Conservation (phyloP, 257 asterid species). For the Jacaranda mimosifolia region DNA sequence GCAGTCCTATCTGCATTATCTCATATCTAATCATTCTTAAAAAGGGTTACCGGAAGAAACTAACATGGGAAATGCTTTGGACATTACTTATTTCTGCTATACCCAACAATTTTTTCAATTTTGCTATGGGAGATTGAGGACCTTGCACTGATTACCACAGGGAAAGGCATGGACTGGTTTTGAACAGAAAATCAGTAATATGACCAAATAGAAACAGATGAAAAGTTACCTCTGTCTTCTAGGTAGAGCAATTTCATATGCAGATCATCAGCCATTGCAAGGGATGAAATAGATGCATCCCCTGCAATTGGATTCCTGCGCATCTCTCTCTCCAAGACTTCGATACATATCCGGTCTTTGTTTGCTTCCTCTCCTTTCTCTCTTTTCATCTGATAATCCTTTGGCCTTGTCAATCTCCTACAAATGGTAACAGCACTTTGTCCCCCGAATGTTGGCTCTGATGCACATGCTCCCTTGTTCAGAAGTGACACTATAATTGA, state of each 20-base stretch:
- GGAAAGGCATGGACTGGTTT: too few relatives aligned
- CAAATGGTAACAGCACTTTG: conserved; percentile 63
- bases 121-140: too few relatives aligned
- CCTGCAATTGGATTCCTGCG: conserved; percentile 58
- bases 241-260: conserved; percentile 61
- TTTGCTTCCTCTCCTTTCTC: conserved; percentile 69
- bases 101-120: too few relatives aligned
- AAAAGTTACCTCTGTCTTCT: conserved; percentile 73
- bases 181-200: too few relatives aligned
- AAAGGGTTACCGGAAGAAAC: too few relatives aligned
- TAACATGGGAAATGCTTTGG: too few relatives aligned
- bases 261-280: conserved; percentile 63
- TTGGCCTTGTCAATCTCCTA: conserved; percentile 65
- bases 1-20: too few relatives aligned
- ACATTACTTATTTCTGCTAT: too few relatives aligned
- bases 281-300: conserved; percentile 46
- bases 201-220: not conserved
- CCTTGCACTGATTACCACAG: too few relatives aligned
- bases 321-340: conserved; percentile 78
- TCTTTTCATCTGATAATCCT: conserved; percentile 68
- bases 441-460: conserved; percentile 61
- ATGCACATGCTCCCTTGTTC: conserved; percentile 65
- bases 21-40: too few relatives aligned
- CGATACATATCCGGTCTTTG: conserved; percentile 72
- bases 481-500: conserved; percentile 72